Percentiles rank a stretch among this genome's conserved stretches.
Evolutionary conservation across 345 rosid genomes (phyloP).

Genomic region (Chamaenerion angustifolium): DNA sequence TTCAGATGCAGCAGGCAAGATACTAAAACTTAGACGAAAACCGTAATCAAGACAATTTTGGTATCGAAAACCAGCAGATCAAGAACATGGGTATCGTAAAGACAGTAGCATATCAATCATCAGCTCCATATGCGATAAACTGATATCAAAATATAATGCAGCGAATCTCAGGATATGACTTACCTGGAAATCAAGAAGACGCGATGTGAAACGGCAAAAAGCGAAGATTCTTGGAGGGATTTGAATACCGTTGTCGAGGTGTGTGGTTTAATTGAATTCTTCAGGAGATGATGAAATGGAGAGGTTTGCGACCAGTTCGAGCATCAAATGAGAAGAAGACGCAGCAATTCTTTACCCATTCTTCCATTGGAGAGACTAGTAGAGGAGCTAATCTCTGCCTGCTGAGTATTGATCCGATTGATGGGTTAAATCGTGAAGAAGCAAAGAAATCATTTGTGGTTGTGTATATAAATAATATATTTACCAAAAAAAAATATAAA

Average conservation of each 20-base stretch:
- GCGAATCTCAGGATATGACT: not conserved
- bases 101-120: not conserved
- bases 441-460: too few relatives aligned
- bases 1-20: too few relatives aligned
- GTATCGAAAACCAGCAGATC: not conserved
- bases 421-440: too few relatives aligned
- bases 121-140: too few relatives aligned
- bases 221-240: not conserved
- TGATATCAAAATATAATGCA: too few relatives aligned
- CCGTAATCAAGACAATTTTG: not conserved
- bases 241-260: not conserved
- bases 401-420: too few relatives aligned
- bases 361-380: conserved; percentile 9
- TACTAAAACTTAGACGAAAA: not conserved
- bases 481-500: too few relatives aligned
- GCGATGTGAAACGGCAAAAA: conserved; percentile 3
- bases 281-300: conserved; percentile 1
- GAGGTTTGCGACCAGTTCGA: conserved; percentile 10
- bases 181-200: conserved; percentile 8
- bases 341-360: conserved; percentile 7
- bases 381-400: too few relatives aligned
- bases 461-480: too few relatives aligned
- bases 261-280: not conserved
- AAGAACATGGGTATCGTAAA: not conserved
- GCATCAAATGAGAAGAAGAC: conserved; percentile 14